Percentiles rank a stretch among this genome's conserved stretches.
Evolutionary conservation across 192 early-diverging fungal species (phyloP).

Genomic region (Backusella parvicylindrica): DNA sequence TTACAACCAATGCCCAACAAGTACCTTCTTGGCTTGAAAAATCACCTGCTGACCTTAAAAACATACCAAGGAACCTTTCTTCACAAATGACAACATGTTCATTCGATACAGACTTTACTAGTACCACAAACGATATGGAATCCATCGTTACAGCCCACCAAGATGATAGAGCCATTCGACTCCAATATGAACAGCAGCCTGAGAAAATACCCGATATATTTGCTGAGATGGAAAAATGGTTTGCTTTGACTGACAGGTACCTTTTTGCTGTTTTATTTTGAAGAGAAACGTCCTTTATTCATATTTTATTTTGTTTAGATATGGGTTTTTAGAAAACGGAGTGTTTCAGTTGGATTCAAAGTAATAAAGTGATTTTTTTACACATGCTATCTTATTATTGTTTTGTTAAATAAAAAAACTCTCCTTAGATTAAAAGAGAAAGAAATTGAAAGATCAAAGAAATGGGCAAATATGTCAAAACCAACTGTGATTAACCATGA

Average conservation of each 20-base stretch:
- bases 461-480: constrained; percentile 36
- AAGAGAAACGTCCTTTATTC: no score
- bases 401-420: neutral
- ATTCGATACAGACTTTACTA: constrained; percentile 2
- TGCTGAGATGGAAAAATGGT: constrained; percentile 39
- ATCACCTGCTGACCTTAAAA: neutral
- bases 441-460: constrained; percentile 30
- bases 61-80: neutral
- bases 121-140: neutral
- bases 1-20: neutral
- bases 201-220: constrained; percentile 23
- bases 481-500: neutral
- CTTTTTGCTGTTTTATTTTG: no score
- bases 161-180: neutral
- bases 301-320: no score
- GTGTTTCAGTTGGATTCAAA: neutral
- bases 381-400: neutral
- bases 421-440: constrained; percentile 11
- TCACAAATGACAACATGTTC: neutral
- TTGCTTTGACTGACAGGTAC: constrained; percentile 34
- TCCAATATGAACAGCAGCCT: constrained; percentile 1
- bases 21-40: neutral
- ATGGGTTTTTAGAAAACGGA: constrained; percentile 32
- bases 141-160: neutral
- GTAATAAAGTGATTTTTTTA: neutral